Evolutionary conservation across 2,329 filamentous ascomycete species (phyloP), one percentile per base, ranked within the genome.

Genomic region (Aspergillus persii): DNA sequence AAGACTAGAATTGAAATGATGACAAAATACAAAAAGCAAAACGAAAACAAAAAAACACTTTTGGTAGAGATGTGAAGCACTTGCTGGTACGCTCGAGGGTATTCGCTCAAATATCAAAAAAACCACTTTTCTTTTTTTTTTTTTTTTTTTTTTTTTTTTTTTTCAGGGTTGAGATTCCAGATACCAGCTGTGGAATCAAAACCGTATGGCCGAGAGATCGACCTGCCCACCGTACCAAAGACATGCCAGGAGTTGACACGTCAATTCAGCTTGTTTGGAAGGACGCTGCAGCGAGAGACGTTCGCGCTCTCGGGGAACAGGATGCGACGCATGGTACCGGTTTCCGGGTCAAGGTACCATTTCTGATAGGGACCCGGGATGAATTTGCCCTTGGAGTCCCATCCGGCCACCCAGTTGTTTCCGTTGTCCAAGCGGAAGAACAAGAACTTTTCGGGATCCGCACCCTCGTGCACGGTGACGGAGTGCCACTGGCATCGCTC

Each of bases 351-450:
- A 50, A 79, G 71, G 61, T 73, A 76, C 80, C 80, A 83, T 50
- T 80, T 77, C 56, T 79, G 77, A 64, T 82, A 82, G 3, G 79
- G 80, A 1, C 80, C 80, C 3, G 79, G 79, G 48, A 82, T 77
- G 67, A 83, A 83, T n/a, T 71, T 74, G 56, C 79, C 80, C 46
- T 80, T 69, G 26, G 75, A 71, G 63, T 82, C 79, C 79, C 80
- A 82, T 61, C 78, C 80, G 44, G 79, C 74, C 41, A 83, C 79
- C 79, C 80, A 83, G 55, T 77, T 75, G 50, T 77, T 66, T 39
- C 77, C 79, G 52, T 82, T 78, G 57, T 83, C 80, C 30, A 83
- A 75, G 11, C 72, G 76, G 70, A 83, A 82, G 70, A 82, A 83
- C 57, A 77, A 71, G 18, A 76, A 75, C 61, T 73, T 68, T 54